These are phyloP conservation scores for Albophoma yamanashiensis DNA, from an alignment of 2,329 filamentous ascomycete genomes.

Conservation along the genomic window DNA sequence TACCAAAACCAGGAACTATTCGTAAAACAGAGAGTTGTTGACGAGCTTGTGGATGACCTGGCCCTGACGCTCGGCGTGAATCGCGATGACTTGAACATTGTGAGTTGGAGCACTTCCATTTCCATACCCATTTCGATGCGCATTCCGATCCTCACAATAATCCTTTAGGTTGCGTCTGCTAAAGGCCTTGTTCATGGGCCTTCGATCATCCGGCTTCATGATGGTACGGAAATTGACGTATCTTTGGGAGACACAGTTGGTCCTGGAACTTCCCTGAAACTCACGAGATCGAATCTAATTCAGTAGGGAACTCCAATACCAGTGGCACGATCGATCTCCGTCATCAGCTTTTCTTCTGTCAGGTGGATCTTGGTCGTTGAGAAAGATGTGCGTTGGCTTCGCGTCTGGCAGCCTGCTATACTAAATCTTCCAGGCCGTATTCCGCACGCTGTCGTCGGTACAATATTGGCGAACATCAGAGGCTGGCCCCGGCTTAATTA, in stretches of 20 bases:
- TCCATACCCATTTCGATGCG: too few species aligned
- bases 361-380: constrained; percentile 66
- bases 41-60: constrained; percentile 63
- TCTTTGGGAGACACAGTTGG: constrained; percentile 18
- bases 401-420: background rate
- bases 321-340: constrained; percentile 32
- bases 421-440: constrained; percentile 51
- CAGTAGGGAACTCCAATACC: constrained; percentile 52
- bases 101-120: constrained; percentile 22
- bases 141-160: too few species aligned
- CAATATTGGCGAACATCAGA: constrained; percentile 39
- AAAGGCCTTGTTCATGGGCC: constrained; percentile 62
- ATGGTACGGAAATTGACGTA: constrained; percentile 28
- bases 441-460: constrained; percentile 52
- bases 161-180: constrained; percentile 52
- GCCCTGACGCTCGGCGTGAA: constrained; percentile 57
- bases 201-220: constrained; percentile 32
- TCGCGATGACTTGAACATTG: constrained; percentile 59
- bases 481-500: constrained; percentile 47
- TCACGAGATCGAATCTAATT: constrained; percentile 5
- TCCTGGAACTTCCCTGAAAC: background rate
- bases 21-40: constrained; percentile 54
- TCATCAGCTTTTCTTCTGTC: constrained; percentile 35
- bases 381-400: constrained; percentile 50
- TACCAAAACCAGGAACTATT: constrained; percentile 70